These are phyloP conservation scores for Betula pendula DNA, from an alignment of 306 rosid genomes.

Conservation along the genomic window DNA sequence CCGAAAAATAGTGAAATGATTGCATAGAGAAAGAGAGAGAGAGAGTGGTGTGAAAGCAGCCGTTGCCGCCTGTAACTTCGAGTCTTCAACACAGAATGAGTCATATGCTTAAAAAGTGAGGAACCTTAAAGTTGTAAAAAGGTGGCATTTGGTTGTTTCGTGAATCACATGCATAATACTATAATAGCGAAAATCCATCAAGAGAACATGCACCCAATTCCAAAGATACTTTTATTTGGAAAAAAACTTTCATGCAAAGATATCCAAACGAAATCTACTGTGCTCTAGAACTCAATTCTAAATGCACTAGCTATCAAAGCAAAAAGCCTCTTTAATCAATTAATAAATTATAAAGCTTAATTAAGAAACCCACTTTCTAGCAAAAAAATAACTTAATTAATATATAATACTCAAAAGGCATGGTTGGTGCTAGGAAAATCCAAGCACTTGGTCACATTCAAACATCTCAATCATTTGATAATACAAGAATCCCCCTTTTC, in stretches of 20 bases:
- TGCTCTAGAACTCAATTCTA: neutral
- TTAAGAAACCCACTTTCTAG: neutral
- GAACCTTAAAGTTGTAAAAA: neutral
- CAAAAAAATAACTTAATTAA: neutral
- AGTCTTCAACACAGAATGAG: neutral
- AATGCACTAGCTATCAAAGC: neutral
- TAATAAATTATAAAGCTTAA: neutral
- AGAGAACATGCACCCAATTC: neutral
- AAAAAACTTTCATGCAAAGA: no score
- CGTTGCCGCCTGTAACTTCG: neutral
- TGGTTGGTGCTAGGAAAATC: slow-evolving; percentile 7
- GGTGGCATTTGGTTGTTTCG: neutral
- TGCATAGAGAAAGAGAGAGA: no score
- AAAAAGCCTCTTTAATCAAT: neutral
- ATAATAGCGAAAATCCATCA: neutral
- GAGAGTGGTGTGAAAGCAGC: no score
- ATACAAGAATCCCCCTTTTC: neutral
- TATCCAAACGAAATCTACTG: no score
- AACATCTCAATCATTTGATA: slow-evolving; percentile 9
- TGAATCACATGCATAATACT: neutral
- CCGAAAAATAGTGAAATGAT: no score
- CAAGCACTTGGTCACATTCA: neutral
- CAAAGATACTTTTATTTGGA: neutral
- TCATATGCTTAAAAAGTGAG: neutral
- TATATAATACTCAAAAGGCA: neutral